Base-by-base conservation (phyloP, 768 basidiomycete genomes). In the Tricholoma matsutake region DNA sequence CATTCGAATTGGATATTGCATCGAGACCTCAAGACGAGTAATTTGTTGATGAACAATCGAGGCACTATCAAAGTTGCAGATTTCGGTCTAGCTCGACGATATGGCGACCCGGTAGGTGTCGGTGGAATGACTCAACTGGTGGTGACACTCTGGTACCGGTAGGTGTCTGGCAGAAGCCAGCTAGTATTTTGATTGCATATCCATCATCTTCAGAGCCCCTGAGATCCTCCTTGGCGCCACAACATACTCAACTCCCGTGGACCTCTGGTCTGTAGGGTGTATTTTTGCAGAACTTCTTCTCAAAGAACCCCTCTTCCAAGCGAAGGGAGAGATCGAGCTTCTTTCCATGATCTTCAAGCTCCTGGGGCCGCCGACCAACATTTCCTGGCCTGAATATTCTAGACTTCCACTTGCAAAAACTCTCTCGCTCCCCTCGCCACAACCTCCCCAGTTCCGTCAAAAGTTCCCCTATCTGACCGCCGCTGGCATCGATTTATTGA, bases 141-240 rank as follows among this genome's bases (percentile, higher is more conserved):
- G 2, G 97, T 99, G 13, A 99, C 97, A 1, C 80, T 99, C 29
- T 99, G 97, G 97, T 99, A 99, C 77, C 86, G 96, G 96, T 95
- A 74, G 73, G 73, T 55, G 72, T 56, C 57, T 39, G 39, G n/a
- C 61, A 35, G 18, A 20, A 22, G 9, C 32, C 49, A 18, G 45
- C 29, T 25, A 1, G 22, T 25, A 25, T 25, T 37, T 59, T 37
- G 53, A 18, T 51, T 56, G 58, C 49, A 51, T 61, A 61, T 52
- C 62, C 66, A 62, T 31, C 57, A 57, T 54, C 57, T 68, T 59
- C 70, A 97, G 95, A 41, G 92, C 96, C 7, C 97, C 97, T 2
- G 97, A 98, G 78, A 92, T 99, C 52, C 80, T 99, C 14, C 80
- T 99, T 28, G 97, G 96, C 11, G 93, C 92, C 11, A 91, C 86